Conservation (phyloP, 371 early-diverging fungal species). For the Mucor plumbeus region DNA sequence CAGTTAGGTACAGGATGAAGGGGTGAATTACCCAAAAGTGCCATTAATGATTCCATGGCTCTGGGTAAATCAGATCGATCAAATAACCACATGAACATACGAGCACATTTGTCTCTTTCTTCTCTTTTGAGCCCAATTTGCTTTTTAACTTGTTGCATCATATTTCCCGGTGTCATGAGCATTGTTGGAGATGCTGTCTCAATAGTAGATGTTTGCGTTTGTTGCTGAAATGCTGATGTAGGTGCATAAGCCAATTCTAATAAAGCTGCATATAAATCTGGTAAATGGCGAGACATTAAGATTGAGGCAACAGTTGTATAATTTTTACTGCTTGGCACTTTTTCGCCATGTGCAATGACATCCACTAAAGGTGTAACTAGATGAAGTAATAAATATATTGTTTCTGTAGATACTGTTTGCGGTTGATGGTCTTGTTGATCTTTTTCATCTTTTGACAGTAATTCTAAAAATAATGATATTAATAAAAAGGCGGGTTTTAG, state of each 20-base stretch:
- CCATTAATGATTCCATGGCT: conserved; percentile 69
- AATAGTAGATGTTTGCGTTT: neutral
- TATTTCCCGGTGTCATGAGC: conserved; percentile 28
- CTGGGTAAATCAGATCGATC: conserved; percentile 58
- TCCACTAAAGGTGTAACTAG: conserved; percentile 33
- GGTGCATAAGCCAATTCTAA: conserved; percentile 74
- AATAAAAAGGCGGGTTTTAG: too few relatives aligned
- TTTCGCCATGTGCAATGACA: conserved; percentile 28
- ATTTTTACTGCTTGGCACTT: conserved; percentile 30
- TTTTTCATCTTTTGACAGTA: conserved; percentile 24
- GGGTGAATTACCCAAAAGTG: conserved; percentile 61
- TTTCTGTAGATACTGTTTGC: conserved; percentile 9
- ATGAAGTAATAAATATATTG: conserved; percentile 5
- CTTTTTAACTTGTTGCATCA: conserved; percentile 6
- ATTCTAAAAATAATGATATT: conserved; percentile 22
- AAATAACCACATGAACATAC: conserved; percentile 54
- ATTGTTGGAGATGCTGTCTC: neutral
- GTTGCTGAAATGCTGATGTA: conserved; percentile 31
- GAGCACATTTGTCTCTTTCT: conserved; percentile 53
- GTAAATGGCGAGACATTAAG: conserved; percentile 57
- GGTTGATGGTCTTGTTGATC: conserved; percentile 8
- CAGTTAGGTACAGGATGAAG: conserved; percentile 64
- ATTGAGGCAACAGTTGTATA: conserved; percentile 68
- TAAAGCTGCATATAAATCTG: conserved; percentile 71
- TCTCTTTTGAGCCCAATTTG: conserved; percentile 26